These are phyloP conservation scores for Edaphochlamys debaryana DNA, from an alignment of 139 green algal genomes.

Conservation along the genomic window DNA sequence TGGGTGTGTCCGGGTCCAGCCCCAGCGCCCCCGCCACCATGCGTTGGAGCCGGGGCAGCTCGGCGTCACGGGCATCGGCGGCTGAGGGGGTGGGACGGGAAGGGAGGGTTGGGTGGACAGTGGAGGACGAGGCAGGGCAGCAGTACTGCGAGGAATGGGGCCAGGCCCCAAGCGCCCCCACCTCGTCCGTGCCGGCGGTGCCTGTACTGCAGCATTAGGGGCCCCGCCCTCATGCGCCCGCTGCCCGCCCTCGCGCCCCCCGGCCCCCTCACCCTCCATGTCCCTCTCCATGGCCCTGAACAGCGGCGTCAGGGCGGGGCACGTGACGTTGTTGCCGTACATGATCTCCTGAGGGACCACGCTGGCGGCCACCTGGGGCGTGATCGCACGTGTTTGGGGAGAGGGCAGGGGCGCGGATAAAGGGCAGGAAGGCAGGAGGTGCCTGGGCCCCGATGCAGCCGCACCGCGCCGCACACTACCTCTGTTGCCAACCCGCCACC, in stretches of 20 bases:
- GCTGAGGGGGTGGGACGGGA: background rate
- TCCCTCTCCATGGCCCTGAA: slow-evolving; percentile 22
- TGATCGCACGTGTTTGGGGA: no score
- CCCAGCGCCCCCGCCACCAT: slow-evolving; percentile 31
- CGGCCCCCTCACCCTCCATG: background rate
- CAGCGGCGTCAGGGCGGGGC: slow-evolving; percentile 4
- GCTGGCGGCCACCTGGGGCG: background rate
- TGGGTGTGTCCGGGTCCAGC: background rate
- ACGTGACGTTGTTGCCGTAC: slow-evolving; percentile 39
- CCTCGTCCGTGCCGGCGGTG: background rate
- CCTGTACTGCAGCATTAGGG: background rate
- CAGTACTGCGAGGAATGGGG: background rate
- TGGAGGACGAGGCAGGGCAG: background rate
- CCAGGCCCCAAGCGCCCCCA: background rate
- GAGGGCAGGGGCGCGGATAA: background rate
- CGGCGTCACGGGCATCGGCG: slow-evolving; percentile 19
- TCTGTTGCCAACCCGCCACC: no score
- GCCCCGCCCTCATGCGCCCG: background rate
- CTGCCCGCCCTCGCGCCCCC: background rate
- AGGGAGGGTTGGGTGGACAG: no score
- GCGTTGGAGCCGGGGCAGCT: slow-evolving; percentile 27
- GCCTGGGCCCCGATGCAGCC: no score
- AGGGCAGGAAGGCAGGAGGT: background rate
- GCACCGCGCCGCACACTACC: no score
- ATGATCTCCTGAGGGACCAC: slow-evolving; percentile 22